A percentile compares a stretch with the other conserved stretches of the same genome.
phyloP scores from a whole-genome alignment of 768 basidiomycete species.

The Cyclocybe aegerita region DNA sequence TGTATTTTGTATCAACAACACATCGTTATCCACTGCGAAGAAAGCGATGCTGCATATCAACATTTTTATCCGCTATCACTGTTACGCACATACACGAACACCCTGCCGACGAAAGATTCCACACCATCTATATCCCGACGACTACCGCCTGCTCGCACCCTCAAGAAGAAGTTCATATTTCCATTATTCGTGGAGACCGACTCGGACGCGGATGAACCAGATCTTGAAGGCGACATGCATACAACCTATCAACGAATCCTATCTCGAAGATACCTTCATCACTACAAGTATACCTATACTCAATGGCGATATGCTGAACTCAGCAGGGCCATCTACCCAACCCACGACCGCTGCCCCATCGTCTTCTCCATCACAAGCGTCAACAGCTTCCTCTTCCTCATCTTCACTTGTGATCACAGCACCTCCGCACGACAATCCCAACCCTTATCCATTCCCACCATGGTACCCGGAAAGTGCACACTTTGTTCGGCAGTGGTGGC shows the following conservation, averaged over 20 bases:
- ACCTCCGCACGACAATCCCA: conserved; percentile 28
- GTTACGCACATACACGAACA: conserved; percentile 31
- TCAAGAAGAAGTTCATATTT: conserved; percentile 54
- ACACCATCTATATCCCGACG: conserved; percentile 39
- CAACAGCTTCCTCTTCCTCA: conserved; percentile 9
- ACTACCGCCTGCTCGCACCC: conserved; percentile 43
- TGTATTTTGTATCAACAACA: conserved; percentile 65
- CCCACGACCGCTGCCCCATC: conserved; percentile 2
- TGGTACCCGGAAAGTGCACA: conserved; percentile 77
- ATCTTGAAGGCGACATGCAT: conserved; percentile 9
- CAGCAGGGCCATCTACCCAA: conserved; percentile 3
- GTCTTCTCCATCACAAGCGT: conserved; percentile 9
- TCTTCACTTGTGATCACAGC: conserved; percentile 3
- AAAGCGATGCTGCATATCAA: conserved; percentile 62
- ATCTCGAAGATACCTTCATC: not conserved
- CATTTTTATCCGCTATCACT: conserved; percentile 64
- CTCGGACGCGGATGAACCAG: conserved; percentile 7
- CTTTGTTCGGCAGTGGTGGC: conserved; percentile 84
- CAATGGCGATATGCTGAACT: conserved; percentile 8
- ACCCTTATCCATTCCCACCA: conserved; percentile 64
- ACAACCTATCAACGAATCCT: not conserved
- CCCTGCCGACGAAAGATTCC: conserved; percentile 23
- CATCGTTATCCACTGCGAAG: conserved; percentile 76
- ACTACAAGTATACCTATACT: conserved; percentile 7
- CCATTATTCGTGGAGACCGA: conserved; percentile 24